These are phyloP conservation scores for Lasiodiplodia sp. DNA, from an alignment of 2,329 filamentous ascomycete genomes.

Conservation along the genomic window DNA sequence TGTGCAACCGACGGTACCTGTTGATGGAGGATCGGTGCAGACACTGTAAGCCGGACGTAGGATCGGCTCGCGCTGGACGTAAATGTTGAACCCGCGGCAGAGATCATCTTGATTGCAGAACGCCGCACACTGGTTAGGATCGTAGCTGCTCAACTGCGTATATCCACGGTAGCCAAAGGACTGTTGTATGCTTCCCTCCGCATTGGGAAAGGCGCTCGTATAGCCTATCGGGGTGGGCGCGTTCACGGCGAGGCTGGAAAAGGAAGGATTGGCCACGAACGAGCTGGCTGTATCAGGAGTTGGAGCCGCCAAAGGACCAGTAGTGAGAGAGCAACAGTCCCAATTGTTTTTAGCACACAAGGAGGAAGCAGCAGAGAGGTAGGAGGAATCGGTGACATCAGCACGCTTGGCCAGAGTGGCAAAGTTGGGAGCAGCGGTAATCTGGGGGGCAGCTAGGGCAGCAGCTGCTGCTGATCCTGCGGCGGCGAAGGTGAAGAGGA, in stretches of 20 bases:
- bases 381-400: neutral
- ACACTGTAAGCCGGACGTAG: conserved; percentile 38
- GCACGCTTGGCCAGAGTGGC: neutral
- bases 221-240: conserved; percentile 29
- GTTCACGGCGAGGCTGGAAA: neutral
- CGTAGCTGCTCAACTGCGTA: conserved; percentile 29
- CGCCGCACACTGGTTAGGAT: conserved; percentile 30
- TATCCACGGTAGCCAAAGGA: conserved; percentile 32
- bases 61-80: conserved; percentile 35
- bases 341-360: neutral
- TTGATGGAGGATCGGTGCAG: conserved; percentile 43
- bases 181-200: conserved; percentile 26
- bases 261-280: neutral
- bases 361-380: neutral
- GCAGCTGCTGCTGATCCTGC: neutral
- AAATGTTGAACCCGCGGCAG: conserved; percentile 37
- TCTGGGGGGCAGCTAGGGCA: neutral
- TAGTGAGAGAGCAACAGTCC: conserved; percentile 7
- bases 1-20: conserved; percentile 6
- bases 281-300: neutral
- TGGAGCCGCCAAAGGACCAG: neutral
- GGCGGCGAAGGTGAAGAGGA: neutral
- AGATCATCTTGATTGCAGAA: conserved; percentile 29
- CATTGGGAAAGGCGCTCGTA: conserved; percentile 29
- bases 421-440: neutral